Evolutionary conservation across 768 basidiomycete species (phyloP), one percentile per base, ranked within the genome.

Genomic region (Crucibulum laeve): DNA sequence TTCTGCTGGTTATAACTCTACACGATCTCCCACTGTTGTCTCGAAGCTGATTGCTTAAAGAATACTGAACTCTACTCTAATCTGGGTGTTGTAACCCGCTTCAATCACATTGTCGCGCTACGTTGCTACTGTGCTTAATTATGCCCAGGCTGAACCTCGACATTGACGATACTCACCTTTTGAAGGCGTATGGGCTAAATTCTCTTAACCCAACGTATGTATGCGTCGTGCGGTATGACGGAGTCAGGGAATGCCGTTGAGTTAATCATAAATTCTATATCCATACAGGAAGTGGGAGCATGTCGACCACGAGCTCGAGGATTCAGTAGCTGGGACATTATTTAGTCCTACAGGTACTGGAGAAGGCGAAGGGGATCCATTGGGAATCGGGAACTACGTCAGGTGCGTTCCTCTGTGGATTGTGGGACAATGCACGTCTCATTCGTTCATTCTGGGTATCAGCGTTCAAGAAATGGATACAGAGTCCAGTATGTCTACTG

Each of bases 181-280:
- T 98, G 45, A 92, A 92, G 65, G 76, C 88, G 2, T 98, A 98
- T 58, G 85, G 83, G 48, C 76, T 98, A 35, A 83, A 85, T 10
- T 81, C 80, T 17, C 68, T 91, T 32, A 69, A 76, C 28, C 93
- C 94, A 25, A 80, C 71, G 88, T 91, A 74, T 54, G 69, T 33
- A 32, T 39, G 30, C 26, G 8, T 33, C 25, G 34, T 48, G 17
- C 11, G 28, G 35, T 39, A 21, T 35, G 36, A 42, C 25, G 3
- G 15, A 32, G 11, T 45, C 2, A 13, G 34, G 45, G 33, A 47
- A 33, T 40, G 15, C 17, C 28, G 18, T 15, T 33, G n/a, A 38
- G 28, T 14, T 45, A 11, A 13, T 15, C 13, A 11, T 32, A 15
- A 32, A 11, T 11, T 15, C 15, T 32, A 5, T 32, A 3, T 15